Conservation (phyloP, 768 basidiomycete genomes). For the Podaxis sp. region DNA sequence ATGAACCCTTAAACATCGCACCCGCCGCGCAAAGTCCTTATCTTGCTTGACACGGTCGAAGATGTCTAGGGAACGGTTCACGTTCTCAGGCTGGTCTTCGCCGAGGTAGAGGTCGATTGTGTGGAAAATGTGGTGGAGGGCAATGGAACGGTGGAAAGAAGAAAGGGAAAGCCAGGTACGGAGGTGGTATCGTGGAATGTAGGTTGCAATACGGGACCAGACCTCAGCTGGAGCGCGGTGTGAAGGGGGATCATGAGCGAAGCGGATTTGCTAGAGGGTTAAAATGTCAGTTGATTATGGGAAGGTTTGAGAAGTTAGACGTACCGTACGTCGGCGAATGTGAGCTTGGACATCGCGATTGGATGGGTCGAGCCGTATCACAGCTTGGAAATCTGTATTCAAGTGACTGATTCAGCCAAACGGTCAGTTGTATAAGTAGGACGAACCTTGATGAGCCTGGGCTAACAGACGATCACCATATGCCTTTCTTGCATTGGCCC, state of each 20-base stretch:
- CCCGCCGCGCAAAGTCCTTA: constrained; percentile 51
- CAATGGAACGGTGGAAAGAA: constrained; percentile 59
- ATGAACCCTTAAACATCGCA: constrained; percentile 58
- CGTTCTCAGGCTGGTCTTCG: constrained; percentile 50
- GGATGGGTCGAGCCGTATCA: constrained; percentile 54
- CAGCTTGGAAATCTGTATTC: constrained; percentile 53
- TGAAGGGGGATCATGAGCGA: constrained; percentile 50
- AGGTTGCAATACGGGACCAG: constrained; percentile 61
- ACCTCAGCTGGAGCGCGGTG: constrained; percentile 62
- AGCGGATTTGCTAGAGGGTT: constrained; percentile 38
- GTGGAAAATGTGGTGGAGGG: constrained; percentile 60
- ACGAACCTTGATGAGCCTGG: constrained; percentile 54
- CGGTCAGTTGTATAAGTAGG: neutral
- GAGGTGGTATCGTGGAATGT: constrained; percentile 61
- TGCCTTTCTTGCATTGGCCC: constrained; percentile 54
- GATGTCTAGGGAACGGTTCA: constrained; percentile 60
- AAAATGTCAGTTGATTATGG: neutral
- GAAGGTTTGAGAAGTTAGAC: constrained; percentile 13
- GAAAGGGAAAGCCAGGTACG: constrained; percentile 69
- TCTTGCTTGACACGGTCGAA: constrained; percentile 65
- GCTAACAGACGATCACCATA: constrained; percentile 51
- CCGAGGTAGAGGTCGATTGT: constrained; percentile 66
- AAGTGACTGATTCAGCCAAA: neutral
- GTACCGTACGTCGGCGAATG: constrained; percentile 44
- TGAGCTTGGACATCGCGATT: constrained; percentile 50